Percentiles rank a stretch among this genome's conserved stretches.
These are phyloP conservation scores for Saccharomycopsis sp. DNA, from an alignment of 805 yeast genomes.

Conservation along the genomic window DNA sequence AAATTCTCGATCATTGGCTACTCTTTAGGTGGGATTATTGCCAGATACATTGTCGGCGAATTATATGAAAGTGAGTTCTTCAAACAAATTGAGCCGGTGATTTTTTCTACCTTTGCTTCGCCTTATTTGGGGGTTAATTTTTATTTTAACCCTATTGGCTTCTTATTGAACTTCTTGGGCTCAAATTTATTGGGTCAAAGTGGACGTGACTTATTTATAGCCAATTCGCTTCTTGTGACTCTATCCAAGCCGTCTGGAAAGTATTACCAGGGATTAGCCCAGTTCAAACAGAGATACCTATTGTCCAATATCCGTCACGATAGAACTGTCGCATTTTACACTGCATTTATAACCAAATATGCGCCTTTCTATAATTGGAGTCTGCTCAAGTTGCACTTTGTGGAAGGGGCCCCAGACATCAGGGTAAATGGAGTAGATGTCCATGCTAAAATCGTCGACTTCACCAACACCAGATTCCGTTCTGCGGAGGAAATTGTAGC, in stretches of 20 bases:
- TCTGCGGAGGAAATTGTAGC: constrained; percentile 9
- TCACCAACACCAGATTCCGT: constrained; percentile 29
- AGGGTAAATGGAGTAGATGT: constrained; percentile 34
- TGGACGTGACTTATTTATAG: constrained; percentile 69
- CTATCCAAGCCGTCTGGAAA: constrained; percentile 46
- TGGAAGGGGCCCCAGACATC: constrained; percentile 33
- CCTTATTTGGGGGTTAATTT: constrained; percentile 65
- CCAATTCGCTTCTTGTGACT: constrained; percentile 39
- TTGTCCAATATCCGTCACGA: constrained; percentile 78
- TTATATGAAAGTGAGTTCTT: constrained; percentile 50
- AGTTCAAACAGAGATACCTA: constrained; percentile 50
- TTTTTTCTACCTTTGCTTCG: constrained; percentile 67
- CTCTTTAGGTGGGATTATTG: constrained; percentile 81
- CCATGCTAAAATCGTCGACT: constrained; percentile 48
- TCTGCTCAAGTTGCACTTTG: constrained; percentile 39
- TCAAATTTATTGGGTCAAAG: constrained; percentile 53
- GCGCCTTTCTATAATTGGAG: constrained; percentile 69
- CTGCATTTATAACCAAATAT: constrained; percentile 66
- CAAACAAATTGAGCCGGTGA: constrained; percentile 50
- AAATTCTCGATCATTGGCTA: constrained; percentile 79
- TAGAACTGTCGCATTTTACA: constrained; percentile 81
- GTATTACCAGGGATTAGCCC: constrained; percentile 48
- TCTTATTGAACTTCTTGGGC: constrained; percentile 44
- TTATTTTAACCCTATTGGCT: constrained; percentile 33
- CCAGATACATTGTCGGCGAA: constrained; percentile 76